phyloP scores from a whole-genome alignment of 768 basidiomycete species.

The Phlebiopsis gigantea region DNA sequence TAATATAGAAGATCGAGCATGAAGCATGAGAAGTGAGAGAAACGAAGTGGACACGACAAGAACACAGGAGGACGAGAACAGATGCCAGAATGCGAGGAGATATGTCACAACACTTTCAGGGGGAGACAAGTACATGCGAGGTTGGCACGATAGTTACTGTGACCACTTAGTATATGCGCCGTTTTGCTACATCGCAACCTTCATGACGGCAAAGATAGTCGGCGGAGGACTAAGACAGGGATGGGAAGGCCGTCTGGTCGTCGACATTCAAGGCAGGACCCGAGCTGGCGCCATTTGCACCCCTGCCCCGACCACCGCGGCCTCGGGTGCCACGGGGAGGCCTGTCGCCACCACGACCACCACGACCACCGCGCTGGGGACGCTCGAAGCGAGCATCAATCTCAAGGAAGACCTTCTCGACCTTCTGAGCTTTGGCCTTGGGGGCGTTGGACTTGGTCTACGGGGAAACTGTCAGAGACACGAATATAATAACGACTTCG shows the following conservation, averaged over 20 bases:
- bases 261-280: slow-evolving; percentile 58
- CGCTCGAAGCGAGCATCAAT: slow-evolving; percentile 88
- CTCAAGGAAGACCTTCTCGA: slow-evolving; percentile 88
- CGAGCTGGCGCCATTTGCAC: slow-evolving; percentile 33
- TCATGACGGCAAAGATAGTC: neutral
- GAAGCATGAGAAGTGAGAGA: slow-evolving; percentile 5
- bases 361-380: slow-evolving; percentile 63
- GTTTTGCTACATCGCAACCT: slow-evolving; percentile 5
- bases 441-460: slow-evolving; percentile 56
- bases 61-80: slow-evolving; percentile 15
- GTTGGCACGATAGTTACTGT: neutral
- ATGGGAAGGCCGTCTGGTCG: slow-evolving; percentile 87
- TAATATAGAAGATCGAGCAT: slow-evolving; percentile 16
- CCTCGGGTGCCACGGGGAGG: slow-evolving; percentile 32
- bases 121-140: slow-evolving; percentile 10
- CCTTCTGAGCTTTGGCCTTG: slow-evolving; percentile 73
- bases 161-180: neutral
- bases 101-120: slow-evolving; percentile 15
- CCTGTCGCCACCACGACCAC: slow-evolving; percentile 40
- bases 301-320: slow-evolving; percentile 41
- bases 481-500: neutral
- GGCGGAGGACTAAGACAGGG: slow-evolving; percentile 46
- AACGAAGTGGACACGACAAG: slow-evolving; percentile 12
- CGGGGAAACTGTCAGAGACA: neutral
- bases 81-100: slow-evolving; percentile 10